These are phyloP conservation scores for Blumeriella jaapii DNA, from an alignment of 2,329 filamentous ascomycete genomes.

Conservation along the genomic window DNA sequence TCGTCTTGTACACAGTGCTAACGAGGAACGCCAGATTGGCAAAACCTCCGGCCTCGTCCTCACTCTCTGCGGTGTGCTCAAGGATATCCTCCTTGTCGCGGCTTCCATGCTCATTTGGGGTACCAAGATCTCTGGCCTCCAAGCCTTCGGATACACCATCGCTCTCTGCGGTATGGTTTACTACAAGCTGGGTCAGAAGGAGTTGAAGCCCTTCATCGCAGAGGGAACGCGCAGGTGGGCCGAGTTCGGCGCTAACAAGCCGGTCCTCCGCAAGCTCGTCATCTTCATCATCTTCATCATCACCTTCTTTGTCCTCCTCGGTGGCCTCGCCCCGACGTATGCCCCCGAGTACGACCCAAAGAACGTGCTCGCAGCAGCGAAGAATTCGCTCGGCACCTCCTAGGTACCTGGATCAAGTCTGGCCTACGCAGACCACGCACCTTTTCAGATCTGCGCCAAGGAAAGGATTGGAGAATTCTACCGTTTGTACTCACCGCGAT, in stretches of 20 bases:
- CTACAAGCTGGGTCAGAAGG: constrained; percentile 78
- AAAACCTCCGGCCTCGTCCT: constrained; percentile 79
- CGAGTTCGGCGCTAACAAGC: constrained; percentile 70
- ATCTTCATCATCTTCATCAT: constrained; percentile 53
- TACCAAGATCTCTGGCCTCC: constrained; percentile 60
- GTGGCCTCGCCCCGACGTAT: constrained; percentile 51
- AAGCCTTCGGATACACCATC: constrained; percentile 77
- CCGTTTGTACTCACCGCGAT: constrained; percentile 7
- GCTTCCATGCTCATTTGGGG: constrained; percentile 76
- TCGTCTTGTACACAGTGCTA: neutral
- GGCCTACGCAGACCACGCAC: neutral
- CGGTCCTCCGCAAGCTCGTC: constrained; percentile 66
- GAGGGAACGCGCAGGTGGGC: constrained; percentile 71
- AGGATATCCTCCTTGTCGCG: constrained; percentile 73
- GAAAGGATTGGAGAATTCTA: constrained; percentile 4
- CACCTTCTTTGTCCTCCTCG: constrained; percentile 58
- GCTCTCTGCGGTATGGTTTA: constrained; percentile 69
- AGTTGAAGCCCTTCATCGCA: constrained; percentile 66
- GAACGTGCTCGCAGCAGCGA: constrained; percentile 22
- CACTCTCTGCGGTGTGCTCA: constrained; percentile 77
- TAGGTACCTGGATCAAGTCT: neutral
- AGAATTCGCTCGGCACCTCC: constrained; percentile 19
- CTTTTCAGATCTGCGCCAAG: constrained; percentile 2
- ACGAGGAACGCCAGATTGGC: constrained; percentile 51
- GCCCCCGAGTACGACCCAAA: constrained; percentile 41